Percentiles rank a stretch among this genome's conserved stretches.
These are phyloP conservation scores for Sungouiella blattae DNA, from an alignment of 805 yeast species.

Conservation along the genomic window DNA sequence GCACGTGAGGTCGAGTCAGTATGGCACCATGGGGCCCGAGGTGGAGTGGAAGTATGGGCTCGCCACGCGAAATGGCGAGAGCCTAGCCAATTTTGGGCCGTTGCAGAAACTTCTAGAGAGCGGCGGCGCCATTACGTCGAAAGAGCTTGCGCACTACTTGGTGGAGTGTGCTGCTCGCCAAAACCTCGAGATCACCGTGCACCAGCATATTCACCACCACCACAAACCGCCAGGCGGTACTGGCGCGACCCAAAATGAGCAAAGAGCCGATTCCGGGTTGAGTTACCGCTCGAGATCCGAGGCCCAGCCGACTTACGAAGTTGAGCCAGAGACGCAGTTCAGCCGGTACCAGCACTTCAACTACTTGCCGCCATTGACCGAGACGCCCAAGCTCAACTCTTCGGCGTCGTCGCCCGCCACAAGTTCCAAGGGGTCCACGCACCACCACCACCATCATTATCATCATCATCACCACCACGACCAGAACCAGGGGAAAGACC, in stretches of 20 bases:
- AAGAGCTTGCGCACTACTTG: constrained; percentile 53
- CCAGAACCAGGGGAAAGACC: constrained; percentile 8
- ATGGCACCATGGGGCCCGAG: background rate
- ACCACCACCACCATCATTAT: constrained; percentile 18
- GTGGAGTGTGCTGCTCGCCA: constrained; percentile 58
- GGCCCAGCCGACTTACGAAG: background rate
- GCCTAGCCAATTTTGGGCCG: constrained; percentile 17
- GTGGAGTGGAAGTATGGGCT: constrained; percentile 66
- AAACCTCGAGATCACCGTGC: constrained; percentile 62
- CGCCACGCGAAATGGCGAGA: constrained; percentile 36
- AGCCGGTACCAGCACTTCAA: constrained; percentile 59
- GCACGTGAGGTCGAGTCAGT: no score
- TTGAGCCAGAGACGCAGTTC: constrained; percentile 15
- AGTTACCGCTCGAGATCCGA: background rate
- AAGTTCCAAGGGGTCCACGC: constrained; percentile 13
- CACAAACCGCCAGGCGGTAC: no score
- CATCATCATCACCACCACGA: constrained; percentile 13
- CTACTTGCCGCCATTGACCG: constrained; percentile 66
- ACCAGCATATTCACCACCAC: constrained; percentile 84
- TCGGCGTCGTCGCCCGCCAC: constrained; percentile 44
- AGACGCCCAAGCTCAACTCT: constrained; percentile 66
- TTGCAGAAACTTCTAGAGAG: constrained; percentile 21
- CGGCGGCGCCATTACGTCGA: constrained; percentile 50
- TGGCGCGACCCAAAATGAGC: constrained; percentile 24
- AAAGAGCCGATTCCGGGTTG: no score